A percentile compares a stretch with the other conserved stretches of the same genome.
Evolutionary conservation across 1,284 basidiomycete genomes (phyloP).

Genomic region (Trametes polyzona): DNA sequence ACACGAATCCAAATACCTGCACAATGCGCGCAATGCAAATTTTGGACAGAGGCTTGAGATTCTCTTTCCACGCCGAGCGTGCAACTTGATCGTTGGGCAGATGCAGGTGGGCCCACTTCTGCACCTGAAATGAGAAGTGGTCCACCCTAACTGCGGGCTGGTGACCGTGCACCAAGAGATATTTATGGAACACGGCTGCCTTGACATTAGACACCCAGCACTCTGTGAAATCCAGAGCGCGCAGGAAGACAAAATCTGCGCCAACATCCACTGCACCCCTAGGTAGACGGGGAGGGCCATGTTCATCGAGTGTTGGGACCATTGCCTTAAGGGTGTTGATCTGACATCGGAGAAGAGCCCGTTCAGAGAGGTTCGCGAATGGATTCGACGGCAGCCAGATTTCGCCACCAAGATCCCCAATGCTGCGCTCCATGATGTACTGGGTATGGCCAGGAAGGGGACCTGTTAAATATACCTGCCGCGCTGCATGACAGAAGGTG

Average conservation of each 20-base stretch:
- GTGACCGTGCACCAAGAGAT: neutral
- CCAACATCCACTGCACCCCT: conserved; percentile 14
- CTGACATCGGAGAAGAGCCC: conserved; percentile 17
- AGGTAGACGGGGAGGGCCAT: neutral
- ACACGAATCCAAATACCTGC: conserved; percentile 18
- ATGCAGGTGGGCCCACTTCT: conserved; percentile 1
- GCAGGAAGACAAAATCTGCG: conserved; percentile 16
- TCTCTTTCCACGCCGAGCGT: conserved; percentile 26
- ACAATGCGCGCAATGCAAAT: conserved; percentile 18
- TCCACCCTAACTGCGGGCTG: neutral
- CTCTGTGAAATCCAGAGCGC: neutral
- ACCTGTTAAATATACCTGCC: conserved; percentile 20
- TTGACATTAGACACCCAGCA: neutral
- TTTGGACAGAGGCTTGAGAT: neutral
- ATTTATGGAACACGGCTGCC: neutral
- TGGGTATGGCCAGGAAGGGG: conserved; percentile 22
- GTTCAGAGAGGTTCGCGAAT: conserved; percentile 27
- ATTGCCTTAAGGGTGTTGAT: conserved; percentile 29
- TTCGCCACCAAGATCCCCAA: conserved; percentile 31
- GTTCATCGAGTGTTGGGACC: conserved; percentile 11
- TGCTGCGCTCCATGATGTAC: conserved; percentile 32
- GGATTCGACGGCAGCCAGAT: conserved; percentile 26
- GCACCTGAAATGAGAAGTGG: neutral
- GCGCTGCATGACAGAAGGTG: conserved; percentile 20
- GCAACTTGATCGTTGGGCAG: conserved; percentile 4